phyloP scores from a whole-genome alignment of 345 rosid species.

The Trapa incisa region DNA sequence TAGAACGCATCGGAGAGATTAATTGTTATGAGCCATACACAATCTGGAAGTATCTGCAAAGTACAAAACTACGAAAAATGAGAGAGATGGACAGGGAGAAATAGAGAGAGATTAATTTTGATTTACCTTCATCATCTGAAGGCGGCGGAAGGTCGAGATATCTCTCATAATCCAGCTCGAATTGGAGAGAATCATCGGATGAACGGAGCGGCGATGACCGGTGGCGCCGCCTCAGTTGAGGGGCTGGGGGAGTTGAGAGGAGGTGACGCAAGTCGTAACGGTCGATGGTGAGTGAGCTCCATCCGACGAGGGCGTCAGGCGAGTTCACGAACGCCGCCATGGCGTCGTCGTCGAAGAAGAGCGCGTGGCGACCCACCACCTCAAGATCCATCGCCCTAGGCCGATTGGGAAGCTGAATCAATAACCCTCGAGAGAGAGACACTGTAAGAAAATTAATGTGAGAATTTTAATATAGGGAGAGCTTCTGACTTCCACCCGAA shows the following conservation, averaged over 20 bases:
- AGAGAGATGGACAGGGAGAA: not conserved
- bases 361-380: slow-evolving; percentile 83
- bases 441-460: not conserved
- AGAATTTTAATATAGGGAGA: too few species aligned
- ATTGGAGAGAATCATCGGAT: slow-evolving; percentile 24
- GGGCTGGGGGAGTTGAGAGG: slow-evolving; percentile 73
- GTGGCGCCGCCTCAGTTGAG: slow-evolving; percentile 33
- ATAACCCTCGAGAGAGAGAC: not conserved
- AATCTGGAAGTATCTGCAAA: not conserved
- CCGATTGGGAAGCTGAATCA: not conserved
- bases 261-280: slow-evolving; percentile 98
- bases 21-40: not conserved
- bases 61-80: not conserved
- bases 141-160: slow-evolving; percentile 52
- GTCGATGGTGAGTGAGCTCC: slow-evolving; percentile 86
- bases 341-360: slow-evolving; percentile 83
- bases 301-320: slow-evolving; percentile 68
- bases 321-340: slow-evolving; percentile 79
- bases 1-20: not conserved
- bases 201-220: slow-evolving; percentile 18
- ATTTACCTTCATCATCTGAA: slow-evolving; percentile 36
- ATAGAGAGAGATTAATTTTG: not conserved
- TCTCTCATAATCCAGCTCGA: slow-evolving; percentile 70
- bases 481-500: not conserved
- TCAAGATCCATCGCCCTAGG: slow-evolving; percentile 51